These are phyloP conservation scores for Ilyonectria destructans DNA, from an alignment of 2,329 filamentous ascomycete genomes.

Conservation along the genomic window DNA sequence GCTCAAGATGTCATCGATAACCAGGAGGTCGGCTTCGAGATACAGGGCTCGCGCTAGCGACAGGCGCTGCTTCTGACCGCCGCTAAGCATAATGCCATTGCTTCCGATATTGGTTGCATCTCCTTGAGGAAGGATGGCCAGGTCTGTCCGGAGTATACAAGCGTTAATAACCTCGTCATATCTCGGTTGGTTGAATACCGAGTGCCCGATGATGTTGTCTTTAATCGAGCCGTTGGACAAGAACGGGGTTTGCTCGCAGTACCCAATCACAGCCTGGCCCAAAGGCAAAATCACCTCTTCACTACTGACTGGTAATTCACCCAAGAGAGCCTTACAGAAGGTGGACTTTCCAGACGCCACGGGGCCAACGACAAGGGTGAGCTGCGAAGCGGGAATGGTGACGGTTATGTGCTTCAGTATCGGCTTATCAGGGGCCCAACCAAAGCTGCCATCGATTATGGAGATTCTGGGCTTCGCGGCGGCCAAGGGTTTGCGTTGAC, in stretches of 20 bases:
- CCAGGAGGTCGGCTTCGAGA: slow-evolving; percentile 38
- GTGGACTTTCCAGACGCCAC: slow-evolving; percentile 4
- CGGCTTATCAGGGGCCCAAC: slow-evolving; percentile 46
- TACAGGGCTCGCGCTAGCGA: slow-evolving; percentile 49
- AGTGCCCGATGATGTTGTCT: slow-evolving; percentile 58
- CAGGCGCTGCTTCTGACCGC: slow-evolving; percentile 18
- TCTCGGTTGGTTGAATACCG: slow-evolving; percentile 48
- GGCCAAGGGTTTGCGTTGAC: neutral
- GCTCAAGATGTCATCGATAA: slow-evolving; percentile 50
- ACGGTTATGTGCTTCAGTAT: slow-evolving; percentile 38
- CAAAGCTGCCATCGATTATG: slow-evolving; percentile 42
- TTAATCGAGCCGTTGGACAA: slow-evolving; percentile 55
- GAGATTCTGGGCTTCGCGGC: slow-evolving; percentile 16
- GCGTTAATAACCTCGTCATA: slow-evolving; percentile 57
- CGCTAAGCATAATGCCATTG: neutral
- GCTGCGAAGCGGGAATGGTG: slow-evolving; percentile 34
- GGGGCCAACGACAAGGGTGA: slow-evolving; percentile 32
- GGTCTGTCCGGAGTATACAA: slow-evolving; percentile 52
- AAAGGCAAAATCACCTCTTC: too few relatives aligned
- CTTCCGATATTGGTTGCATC: neutral
- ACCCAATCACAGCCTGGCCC: slow-evolving; percentile 41
- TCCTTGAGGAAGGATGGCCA: slow-evolving; percentile 28
- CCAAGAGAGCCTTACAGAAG: slow-evolving; percentile 47
- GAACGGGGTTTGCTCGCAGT: slow-evolving; percentile 54
- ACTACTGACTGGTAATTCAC: neutral